A percentile compares a stretch with the other conserved stretches of the same genome.
Evolutionary conservation across 2,329 filamentous ascomycete species (phyloP).

Genomic region (Neopestalotiopsis clavispora): DNA sequence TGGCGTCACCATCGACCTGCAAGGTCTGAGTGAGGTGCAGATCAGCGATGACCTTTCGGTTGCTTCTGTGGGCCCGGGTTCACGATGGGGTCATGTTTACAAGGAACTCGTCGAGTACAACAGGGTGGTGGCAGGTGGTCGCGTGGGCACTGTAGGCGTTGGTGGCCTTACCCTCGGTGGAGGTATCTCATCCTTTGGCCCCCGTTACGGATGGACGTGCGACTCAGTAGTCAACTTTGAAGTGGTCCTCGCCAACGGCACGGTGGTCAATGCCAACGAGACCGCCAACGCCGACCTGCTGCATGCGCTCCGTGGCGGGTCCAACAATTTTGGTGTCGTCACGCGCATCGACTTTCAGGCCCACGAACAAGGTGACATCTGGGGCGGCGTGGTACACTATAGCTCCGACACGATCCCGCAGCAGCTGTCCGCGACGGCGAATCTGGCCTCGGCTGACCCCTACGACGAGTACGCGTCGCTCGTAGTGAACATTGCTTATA

Average conservation of each 20-base stretch:
- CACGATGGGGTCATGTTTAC: slow-evolving; percentile 28
- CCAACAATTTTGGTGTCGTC: slow-evolving; percentile 24
- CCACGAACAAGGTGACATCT: background rate
- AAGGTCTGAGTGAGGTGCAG: slow-evolving; percentile 24
- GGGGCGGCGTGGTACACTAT: background rate
- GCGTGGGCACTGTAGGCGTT: slow-evolving; percentile 28
- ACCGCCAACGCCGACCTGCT: slow-evolving; percentile 13
- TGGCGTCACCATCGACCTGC: slow-evolving; percentile 48
- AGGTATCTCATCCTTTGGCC: slow-evolving; percentile 54
- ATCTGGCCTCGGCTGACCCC: no score
- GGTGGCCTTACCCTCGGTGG: slow-evolving; percentile 51
- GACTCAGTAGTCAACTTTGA: slow-evolving; percentile 51
- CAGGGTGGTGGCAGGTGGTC: slow-evolving; percentile 22
- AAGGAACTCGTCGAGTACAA: slow-evolving; percentile 21
- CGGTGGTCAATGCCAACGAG: background rate
- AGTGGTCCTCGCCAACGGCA: slow-evolving; percentile 52
- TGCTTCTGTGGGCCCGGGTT: slow-evolving; percentile 28
- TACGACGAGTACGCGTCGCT: no score
- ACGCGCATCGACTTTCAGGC: slow-evolving; percentile 19
- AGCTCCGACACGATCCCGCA: no score
- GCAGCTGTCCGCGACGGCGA: no score
- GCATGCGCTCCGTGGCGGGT: slow-evolving; percentile 20
- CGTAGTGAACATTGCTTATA: no score
- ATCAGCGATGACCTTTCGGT: slow-evolving; percentile 21
- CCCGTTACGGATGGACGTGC: slow-evolving; percentile 49